These are phyloP conservation scores for Laguncularia racemosa DNA, from an alignment of 345 rosid species.

Conservation along the genomic window DNA sequence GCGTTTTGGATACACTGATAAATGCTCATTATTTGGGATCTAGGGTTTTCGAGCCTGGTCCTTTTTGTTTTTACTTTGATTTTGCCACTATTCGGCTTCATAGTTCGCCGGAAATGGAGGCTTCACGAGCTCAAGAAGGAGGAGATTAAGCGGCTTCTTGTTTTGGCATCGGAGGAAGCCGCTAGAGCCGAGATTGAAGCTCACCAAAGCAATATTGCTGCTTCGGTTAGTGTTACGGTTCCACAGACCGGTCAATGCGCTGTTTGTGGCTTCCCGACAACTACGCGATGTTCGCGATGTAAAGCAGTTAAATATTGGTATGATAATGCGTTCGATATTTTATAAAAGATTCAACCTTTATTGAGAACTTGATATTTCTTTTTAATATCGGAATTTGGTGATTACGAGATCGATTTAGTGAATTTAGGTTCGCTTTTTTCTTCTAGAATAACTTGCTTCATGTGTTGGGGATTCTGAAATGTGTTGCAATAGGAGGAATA, in stretches of 20 bases:
- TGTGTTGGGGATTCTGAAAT: too few species aligned
- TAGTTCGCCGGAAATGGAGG: slow-evolving; percentile 69
- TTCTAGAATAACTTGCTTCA: neutral
- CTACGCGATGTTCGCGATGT: slow-evolving; percentile 81
- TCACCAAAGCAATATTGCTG: slow-evolving; percentile 17
- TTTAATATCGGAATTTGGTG: neutral
- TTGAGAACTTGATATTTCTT: neutral
- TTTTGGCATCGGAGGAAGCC: slow-evolving; percentile 78
- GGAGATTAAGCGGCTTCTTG: slow-evolving; percentile 72
- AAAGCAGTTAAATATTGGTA: slow-evolving; percentile 92
- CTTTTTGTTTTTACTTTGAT: slow-evolving; percentile 39
- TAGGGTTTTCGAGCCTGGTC: slow-evolving; percentile 80
- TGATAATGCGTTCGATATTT: slow-evolving; percentile 10
- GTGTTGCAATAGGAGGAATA: too few species aligned
- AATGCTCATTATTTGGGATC: slow-evolving; percentile 82
- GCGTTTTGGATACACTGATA: slow-evolving; percentile 41
- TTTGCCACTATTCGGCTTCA: slow-evolving; percentile 33
- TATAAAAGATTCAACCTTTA: neutral
- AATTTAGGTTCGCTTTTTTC: neutral
- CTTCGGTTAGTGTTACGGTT: slow-evolving; percentile 9
- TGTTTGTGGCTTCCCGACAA: slow-evolving; percentile 70
- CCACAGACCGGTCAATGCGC: slow-evolving; percentile 34
- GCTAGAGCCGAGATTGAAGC: slow-evolving; percentile 60
- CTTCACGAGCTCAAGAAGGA: slow-evolving; percentile 45
- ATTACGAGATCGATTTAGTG: neutral